phyloP scores from a whole-genome alignment of 768 basidiomycete species.

The Harrya chromipes region DNA sequence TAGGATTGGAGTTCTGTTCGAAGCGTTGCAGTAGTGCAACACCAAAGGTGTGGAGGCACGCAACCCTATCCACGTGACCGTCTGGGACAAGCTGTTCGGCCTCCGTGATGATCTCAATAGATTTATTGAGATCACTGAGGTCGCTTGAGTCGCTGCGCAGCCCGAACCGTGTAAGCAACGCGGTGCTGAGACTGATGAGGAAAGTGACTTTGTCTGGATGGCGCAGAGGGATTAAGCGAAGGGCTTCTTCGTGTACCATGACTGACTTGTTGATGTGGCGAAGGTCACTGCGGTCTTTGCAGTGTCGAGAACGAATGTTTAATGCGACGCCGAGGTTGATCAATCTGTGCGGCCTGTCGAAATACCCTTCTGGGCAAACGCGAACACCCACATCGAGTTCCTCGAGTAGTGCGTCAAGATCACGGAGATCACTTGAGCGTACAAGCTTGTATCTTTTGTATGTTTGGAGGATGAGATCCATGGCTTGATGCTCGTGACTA shows the following conservation, averaged over 20 bases:
- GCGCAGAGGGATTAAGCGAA: not conserved
- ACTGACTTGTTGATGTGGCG: not conserved
- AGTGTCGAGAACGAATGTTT: too few relatives aligned
- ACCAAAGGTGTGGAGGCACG: too few relatives aligned
- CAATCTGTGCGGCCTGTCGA: conserved; percentile 1
- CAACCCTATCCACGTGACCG: too few relatives aligned
- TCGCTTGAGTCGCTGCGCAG: too few relatives aligned
- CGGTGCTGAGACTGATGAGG: not conserved
- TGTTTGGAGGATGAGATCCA: conserved; percentile 2
- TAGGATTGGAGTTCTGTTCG: too few relatives aligned
- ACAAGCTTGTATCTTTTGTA: not conserved
- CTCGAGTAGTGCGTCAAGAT: not conserved
- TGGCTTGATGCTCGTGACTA: conserved; percentile 1
- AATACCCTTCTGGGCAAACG: not conserved
- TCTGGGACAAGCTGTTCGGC: too few relatives aligned
- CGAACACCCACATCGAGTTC: not conserved
- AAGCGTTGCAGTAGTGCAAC: too few relatives aligned
- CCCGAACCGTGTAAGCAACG: not conserved
- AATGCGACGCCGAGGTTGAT: too few relatives aligned
- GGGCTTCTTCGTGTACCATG: not conserved
- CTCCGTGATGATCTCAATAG: too few relatives aligned
- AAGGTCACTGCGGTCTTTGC: too few relatives aligned
- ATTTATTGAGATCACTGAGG: too few relatives aligned
- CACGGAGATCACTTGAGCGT: not conserved
- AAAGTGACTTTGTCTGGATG: not conserved